Evolutionary conservation across 2,329 filamentous ascomycete species (phyloP).

Genomic region (Talaromyces albobiverticillius): DNA sequence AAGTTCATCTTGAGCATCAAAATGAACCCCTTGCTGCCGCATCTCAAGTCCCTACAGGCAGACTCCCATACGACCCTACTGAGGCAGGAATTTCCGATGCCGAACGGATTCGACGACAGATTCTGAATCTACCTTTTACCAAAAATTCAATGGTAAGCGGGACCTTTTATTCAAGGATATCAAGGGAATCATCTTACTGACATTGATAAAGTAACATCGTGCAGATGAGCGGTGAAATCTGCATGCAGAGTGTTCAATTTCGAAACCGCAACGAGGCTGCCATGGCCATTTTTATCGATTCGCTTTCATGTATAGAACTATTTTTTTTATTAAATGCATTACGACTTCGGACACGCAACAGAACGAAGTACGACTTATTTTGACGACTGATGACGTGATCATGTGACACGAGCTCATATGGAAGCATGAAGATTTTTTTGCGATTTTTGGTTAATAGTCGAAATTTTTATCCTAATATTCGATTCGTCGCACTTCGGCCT

Average conservation of each 20-base stretch:
- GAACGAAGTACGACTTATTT: conserved; percentile 21
- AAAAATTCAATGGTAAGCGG: conserved; percentile 18
- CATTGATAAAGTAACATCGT: conserved; percentile 1
- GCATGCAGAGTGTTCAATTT: background rate
- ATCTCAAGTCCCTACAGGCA: conserved; percentile 15
- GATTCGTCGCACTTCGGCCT: background rate
- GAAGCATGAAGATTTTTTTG: conserved; percentile 17
- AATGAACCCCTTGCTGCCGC: conserved; percentile 17
- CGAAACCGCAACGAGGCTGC: background rate
- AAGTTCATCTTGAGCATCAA: conserved; percentile 15
- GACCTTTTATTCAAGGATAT: background rate
- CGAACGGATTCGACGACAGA: conserved; percentile 38
- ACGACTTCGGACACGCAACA: conserved; percentile 15
- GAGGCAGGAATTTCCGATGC: conserved; percentile 37
- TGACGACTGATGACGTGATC: conserved; percentile 31
- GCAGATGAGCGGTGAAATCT: background rate
- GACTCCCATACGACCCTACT: conserved; percentile 29
- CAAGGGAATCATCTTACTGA: background rate
- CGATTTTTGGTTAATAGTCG: conserved; percentile 16
- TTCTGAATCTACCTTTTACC: conserved; percentile 34
- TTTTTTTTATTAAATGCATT: conserved; percentile 10
- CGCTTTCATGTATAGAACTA: conserved; percentile 15
- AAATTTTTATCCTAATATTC: conserved; percentile 10
- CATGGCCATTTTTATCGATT: conserved; percentile 7
- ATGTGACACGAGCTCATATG: conserved; percentile 18